A percentile compares a stretch with the other conserved stretches of the same genome.
Evolutionary conservation across 495 filamentous ascomycete species (phyloP).

Genomic region (Mycothermus thermophilus): DNA sequence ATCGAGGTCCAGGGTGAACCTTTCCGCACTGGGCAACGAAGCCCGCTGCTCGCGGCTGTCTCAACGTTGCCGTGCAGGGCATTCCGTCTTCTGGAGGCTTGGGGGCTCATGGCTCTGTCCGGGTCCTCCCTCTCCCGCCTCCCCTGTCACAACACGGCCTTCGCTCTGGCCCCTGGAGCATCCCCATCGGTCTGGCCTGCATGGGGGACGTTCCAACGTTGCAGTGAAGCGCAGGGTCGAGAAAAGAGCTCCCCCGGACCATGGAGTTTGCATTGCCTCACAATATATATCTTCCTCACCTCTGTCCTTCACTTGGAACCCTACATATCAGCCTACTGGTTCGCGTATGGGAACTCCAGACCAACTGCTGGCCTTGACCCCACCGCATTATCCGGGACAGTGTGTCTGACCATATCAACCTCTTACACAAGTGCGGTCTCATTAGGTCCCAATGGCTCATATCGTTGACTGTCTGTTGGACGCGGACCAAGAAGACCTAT

Average conservation of each 20-base stretch:
- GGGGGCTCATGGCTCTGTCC: constrained; percentile 1
- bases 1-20: too few relatives aligned
- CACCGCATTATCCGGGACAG: constrained; percentile 18
- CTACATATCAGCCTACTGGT: constrained; percentile 15
- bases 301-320: too few relatives aligned
- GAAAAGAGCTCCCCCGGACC: too few relatives aligned
- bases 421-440: constrained; percentile 23
- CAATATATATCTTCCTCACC: constrained; percentile 19
- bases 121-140: constrained; percentile 4
- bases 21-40: too few relatives aligned
- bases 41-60: too few relatives aligned
- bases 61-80: too few relatives aligned
- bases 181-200: constrained; percentile 8
- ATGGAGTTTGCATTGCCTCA: constrained; percentile 4
- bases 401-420: constrained; percentile 18
- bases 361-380: constrained; percentile 15
- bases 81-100: too few relatives aligned
- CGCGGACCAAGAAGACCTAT: constrained; percentile 22
- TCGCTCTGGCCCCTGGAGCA: constrained; percentile 5
- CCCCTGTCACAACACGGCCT: constrained; percentile 3
- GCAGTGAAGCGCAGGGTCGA: neutral
- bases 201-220: neutral
- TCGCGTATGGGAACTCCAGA: constrained; percentile 11
- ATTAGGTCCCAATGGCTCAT: constrained; percentile 31
- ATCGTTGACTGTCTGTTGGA: constrained; percentile 34